These are phyloP conservation scores for Cercospora canescens DNA, from an alignment of 2,329 filamentous ascomycete genomes.

Conservation along the genomic window DNA sequence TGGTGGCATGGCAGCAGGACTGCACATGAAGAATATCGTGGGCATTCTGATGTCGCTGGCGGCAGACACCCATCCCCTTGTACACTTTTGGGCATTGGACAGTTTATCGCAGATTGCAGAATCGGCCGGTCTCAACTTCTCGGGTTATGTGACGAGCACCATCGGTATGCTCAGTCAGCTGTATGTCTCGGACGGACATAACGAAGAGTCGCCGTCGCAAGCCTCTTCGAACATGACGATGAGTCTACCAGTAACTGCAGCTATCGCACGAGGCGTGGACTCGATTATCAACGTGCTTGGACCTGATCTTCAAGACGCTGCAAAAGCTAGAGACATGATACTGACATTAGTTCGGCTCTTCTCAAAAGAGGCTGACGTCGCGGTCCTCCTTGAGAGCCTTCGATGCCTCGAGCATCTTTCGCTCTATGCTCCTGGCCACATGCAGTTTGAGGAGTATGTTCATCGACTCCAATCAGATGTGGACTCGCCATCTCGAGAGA, in stretches of 20 bases:
- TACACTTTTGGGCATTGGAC: constrained; percentile 95
- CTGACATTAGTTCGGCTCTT: constrained; percentile 84
- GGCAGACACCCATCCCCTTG: constrained; percentile 90
- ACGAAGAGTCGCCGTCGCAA: constrained; percentile 75
- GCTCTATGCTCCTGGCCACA: constrained; percentile 83
- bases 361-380: constrained; percentile 64
- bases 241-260: constrained; percentile 76
- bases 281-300: constrained; percentile 96
- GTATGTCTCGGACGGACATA: constrained; percentile 89
- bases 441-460: constrained; percentile 83
- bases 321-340: constrained; percentile 88
- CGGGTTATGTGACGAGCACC: constrained; percentile 83
- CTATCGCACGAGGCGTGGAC: constrained; percentile 85
- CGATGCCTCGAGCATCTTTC: constrained; percentile 88
- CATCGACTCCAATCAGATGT: constrained; percentile 77
- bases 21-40: constrained; percentile 95
- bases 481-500: constrained; percentile 64
- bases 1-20: constrained; percentile 94
- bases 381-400: constrained; percentile 74
- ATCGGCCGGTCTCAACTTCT: constrained; percentile 89
- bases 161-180: constrained; percentile 92
- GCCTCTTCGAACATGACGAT: constrained; percentile 89
- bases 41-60: constrained; percentile 97
- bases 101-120: constrained; percentile 84
- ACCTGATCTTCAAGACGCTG: constrained; percentile 89